These are phyloP conservation scores for Trichophyton verrucosum DNA, from an alignment of 2,329 filamentous ascomycete species.

Conservation along the genomic window DNA sequence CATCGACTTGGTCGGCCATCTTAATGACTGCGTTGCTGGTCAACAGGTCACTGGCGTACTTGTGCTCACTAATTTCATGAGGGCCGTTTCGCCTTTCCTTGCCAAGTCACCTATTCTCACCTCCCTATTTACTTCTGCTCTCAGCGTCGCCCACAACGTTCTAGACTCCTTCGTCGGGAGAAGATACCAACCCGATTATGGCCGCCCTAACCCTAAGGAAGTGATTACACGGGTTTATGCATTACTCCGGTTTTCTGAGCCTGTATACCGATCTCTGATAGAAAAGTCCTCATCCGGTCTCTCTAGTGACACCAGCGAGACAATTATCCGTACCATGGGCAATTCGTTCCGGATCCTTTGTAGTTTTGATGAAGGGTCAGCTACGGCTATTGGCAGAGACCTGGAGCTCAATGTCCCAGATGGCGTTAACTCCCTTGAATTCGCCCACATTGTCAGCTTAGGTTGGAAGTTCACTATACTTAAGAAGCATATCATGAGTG, in stretches of 20 bases:
- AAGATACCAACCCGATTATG: conserved; percentile 16
- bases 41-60: conserved; percentile 19
- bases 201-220: not conserved
- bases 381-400: conserved; percentile 24
- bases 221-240: conserved; percentile 19
- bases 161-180: conserved; percentile 23
- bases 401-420: conserved; percentile 26
- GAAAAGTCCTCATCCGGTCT: conserved; percentile 33
- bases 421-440: conserved; percentile 18
- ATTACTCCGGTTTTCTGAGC: conserved; percentile 23
- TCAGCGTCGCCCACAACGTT: conserved; percentile 20
- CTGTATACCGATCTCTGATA: conserved; percentile 28
- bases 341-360: conserved; percentile 23
- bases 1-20: conserved; percentile 18
- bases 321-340: conserved; percentile 25
- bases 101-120: conserved; percentile 21
- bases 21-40: conserved; percentile 21
- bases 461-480: conserved; percentile 58
- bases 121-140: conserved; percentile 14
- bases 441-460: conserved; percentile 29
- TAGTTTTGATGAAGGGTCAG: conserved; percentile 21
- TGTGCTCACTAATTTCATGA: conserved; percentile 21
- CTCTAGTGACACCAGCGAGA: conserved; percentile 30
- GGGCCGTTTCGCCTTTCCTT: conserved; percentile 20
- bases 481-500: conserved; percentile 62